Base-by-base conservation (phyloP, 1,139 yeast genomes). In the Zygoascus sp. region DNA sequence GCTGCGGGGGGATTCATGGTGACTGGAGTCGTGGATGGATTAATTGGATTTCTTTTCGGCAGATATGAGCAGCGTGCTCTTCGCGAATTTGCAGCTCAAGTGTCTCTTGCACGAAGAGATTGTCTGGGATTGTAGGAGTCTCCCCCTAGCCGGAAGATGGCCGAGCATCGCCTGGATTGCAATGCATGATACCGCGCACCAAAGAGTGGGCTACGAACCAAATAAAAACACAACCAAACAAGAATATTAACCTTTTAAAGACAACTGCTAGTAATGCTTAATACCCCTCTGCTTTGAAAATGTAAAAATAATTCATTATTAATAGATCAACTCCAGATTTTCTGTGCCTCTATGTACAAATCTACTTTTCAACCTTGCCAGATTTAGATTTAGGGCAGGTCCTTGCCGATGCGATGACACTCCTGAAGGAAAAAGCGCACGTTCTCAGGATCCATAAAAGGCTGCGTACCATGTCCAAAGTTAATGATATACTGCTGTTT, bases 391-490 rank as follows among this genome's bases (percentile, higher is more conserved):
- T 27, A 34, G 25, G 23, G 23, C 30, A 42, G 38, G 19, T 19
- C 22, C 17, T 30, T 35, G 40, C 96, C 96, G 46, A 84, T 66
- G 61, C 90, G 78, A 65, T 88, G 96, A 58, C 95, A 85, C 64
- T 88, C 97, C 65, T 86, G 72, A 62, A 92, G 73, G 70, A 92
- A 92, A 68, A 79, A 86, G 50, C 78, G 82, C 50, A 92, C 77
- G 65, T 83, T 84, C 55, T 85, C 96, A 8, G 97, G 96, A 56
- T 87, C 84, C 95, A 92, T 87, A 67, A 86, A 87, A 20, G 97
- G 97, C 64, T 89, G 97, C 27, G 97, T 92, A 23, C 98, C 98
- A 61, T 92, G 98, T 42, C 98, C 98, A 64, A 92, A 84, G 69
- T 92, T 92, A 56, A 90, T 83, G 55, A 92, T 90, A 68, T 92